Evolutionary conservation across 1,284 basidiomycete genomes (phyloP).

Genomic region (Pisolithus thermaeus): DNA sequence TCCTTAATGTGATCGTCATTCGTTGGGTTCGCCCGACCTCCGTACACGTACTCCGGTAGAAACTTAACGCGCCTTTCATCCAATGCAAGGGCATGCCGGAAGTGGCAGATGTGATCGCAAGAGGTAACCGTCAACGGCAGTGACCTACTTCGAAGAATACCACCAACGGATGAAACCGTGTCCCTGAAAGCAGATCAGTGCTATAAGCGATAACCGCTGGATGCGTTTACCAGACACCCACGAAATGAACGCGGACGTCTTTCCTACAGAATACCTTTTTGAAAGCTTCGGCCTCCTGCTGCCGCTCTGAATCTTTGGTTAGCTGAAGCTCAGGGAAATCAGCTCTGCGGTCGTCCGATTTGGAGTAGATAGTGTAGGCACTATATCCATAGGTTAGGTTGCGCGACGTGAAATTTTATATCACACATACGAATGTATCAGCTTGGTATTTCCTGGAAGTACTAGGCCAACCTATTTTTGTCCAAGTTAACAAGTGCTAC

Average conservation of each 20-base stretch:
- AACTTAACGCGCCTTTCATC: slow-evolving; percentile 39
- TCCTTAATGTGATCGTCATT: slow-evolving; percentile 25
- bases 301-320: slow-evolving; percentile 6
- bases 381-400: slow-evolving; percentile 3
- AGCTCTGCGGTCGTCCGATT: slow-evolving; percentile 9
- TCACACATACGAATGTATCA: slow-evolving; percentile 31
- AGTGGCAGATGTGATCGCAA: slow-evolving; percentile 26
- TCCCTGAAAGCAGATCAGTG: slow-evolving; percentile 16
- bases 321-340: slow-evolving; percentile 5
- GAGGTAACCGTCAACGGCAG: slow-evolving; percentile 25
- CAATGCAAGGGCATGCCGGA: slow-evolving; percentile 30
- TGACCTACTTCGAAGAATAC: slow-evolving; percentile 17
- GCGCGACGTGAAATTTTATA: background rate
- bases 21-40: slow-evolving; percentile 13
- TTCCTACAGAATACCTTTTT: slow-evolving; percentile 22
- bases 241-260: slow-evolving; percentile 29
- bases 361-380: slow-evolving; percentile 27
- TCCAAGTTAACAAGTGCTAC: background rate
- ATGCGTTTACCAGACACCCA: slow-evolving; percentile 31
- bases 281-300: slow-evolving; percentile 19
- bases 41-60: slow-evolving; percentile 32
- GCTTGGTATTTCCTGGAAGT: slow-evolving; percentile 31
- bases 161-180: slow-evolving; percentile 31
- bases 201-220: background rate
- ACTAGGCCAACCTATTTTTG: slow-evolving; percentile 32